phyloP scores from a whole-genome alignment of 208 protist genomes.

The Phytomonas sp. region DNA sequence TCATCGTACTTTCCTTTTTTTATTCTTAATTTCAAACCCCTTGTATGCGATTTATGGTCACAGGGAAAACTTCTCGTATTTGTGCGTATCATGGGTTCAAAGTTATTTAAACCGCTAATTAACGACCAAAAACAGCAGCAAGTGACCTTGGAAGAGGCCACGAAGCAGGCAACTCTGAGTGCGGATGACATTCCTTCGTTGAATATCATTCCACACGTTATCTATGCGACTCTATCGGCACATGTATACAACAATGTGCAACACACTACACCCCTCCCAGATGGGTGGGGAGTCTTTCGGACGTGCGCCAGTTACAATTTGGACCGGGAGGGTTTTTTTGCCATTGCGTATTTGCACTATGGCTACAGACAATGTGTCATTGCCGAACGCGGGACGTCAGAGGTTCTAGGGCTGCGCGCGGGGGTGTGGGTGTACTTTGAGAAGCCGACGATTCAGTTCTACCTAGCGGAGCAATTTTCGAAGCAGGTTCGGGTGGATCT shows the following conservation, averaged over 20 bases:
- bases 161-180: conserved; percentile 28
- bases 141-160: conserved; percentile 30
- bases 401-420: conserved; percentile 70
- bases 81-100: conserved; percentile 1
- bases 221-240: conserved; percentile 66
- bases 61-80: background rate
- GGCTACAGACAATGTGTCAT: conserved; percentile 67
- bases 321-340: conserved; percentile 82
- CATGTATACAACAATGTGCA: conserved; percentile 58
- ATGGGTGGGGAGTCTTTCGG: conserved; percentile 65
- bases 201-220: conserved; percentile 45
- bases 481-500: conserved; percentile 39
- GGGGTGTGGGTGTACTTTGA: conserved; percentile 89
- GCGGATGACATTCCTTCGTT: conserved; percentile 48
- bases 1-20: conserved; percentile 1
- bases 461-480: conserved; percentile 80
- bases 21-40: background rate
- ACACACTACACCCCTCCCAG: conserved; percentile 30
- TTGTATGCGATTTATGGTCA: background rate
- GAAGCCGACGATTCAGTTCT: conserved; percentile 81
- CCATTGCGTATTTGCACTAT: conserved; percentile 73
- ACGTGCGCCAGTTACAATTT: conserved; percentile 52
- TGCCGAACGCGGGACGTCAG: conserved; percentile 77
- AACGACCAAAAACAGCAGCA: conserved; percentile 4
- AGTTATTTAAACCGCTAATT: conserved; percentile 4